phyloP scores from a whole-genome alignment of 305 asterid genomes.

The Rubia peregrina region DNA sequence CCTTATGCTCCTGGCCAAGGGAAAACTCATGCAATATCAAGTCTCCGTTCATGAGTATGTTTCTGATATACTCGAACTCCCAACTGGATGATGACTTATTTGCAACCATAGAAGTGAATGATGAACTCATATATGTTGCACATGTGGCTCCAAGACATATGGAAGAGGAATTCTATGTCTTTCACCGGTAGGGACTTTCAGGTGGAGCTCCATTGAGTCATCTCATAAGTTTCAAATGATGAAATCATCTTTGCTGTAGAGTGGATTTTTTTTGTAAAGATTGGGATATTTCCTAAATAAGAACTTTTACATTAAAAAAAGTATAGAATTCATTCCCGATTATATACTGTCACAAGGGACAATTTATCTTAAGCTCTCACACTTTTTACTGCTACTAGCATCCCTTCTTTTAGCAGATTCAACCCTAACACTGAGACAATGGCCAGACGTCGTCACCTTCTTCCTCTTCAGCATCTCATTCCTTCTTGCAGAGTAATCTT shows the following conservation, averaged over 20 bases:
- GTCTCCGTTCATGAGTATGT: conserved; percentile 37
- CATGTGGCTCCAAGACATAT: conserved; percentile 34
- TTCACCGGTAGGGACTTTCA: conserved; percentile 32
- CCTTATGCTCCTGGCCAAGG: conserved; percentile 44
- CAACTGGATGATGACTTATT: conserved; percentile 45
- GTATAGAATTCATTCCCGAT: background rate
- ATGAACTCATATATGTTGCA: conserved; percentile 33
- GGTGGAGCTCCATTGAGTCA: conserved; percentile 40
- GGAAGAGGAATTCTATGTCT: conserved; percentile 66
- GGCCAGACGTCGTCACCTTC: conserved; percentile 49
- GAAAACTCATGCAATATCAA: conserved; percentile 51
- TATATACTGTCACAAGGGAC: background rate
- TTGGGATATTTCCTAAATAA: background rate
- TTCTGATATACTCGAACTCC: conserved; percentile 56
- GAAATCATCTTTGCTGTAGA: conserved; percentile 37
- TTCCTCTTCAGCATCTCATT: conserved; percentile 81
- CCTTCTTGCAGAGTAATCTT: conserved; percentile 69
- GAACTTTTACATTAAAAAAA: background rate
- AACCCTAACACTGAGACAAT: conserved; percentile 59
- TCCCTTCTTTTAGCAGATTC: conserved; percentile 63
- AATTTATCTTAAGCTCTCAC: conserved; percentile 21
- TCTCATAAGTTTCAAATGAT: conserved; percentile 41
- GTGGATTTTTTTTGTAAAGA: conserved; percentile 16
- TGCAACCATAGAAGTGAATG: conserved; percentile 25
- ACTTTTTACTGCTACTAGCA: conserved; percentile 23